Evolutionary conservation across 495 filamentous ascomycete species (phyloP), one percentile per base, ranked within the genome.

Genomic region (Clavariopsis aquatica): DNA sequence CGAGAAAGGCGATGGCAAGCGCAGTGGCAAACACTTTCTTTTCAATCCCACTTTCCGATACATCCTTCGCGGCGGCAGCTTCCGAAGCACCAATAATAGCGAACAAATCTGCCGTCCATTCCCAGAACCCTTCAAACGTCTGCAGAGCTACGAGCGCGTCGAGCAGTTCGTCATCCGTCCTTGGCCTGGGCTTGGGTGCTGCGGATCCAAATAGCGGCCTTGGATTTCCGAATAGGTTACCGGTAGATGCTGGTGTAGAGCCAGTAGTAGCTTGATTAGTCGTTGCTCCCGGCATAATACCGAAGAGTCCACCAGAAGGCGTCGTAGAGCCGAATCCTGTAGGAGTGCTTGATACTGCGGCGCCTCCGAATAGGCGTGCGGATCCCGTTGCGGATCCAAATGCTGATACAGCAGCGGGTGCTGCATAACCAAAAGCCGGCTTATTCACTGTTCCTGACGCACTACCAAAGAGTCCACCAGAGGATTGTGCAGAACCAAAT

Each of bases 91-190:
- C 57, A 19, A 78, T 27, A n/a, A 75, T 46, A 2, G 53, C 58
- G 19, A 78, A 46, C 13, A 79, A 45, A 6, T 36, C 36, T 0
- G 60, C 56, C 60, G 31, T 55, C 58, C 70, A 75, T 3, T 60
- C 38, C 82, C 81, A 85, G 38, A 66, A 75, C 0, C 84, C 84
- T 2, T 77, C 71, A 56, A 86, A 85, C 19, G 68, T 67, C 70
- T 87, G 84, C 28, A 83, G 64, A 0, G 34, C 56, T 19, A 85
- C 78, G 0, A 85, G 60, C 0, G 23, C 36, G 57, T 65, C 56
- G 12, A 58, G 38, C 12, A 63, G 23, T 17, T 64, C 65, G 19
- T 64, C 65, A 26, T 69, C 26, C 0, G 52, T 41, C 23, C 54
- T 43, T 27, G 57, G n/a, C 4, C 22, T 28, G 49, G 31, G 41